These are phyloP conservation scores for Pseudogymnoascus pannorum DNA, from an alignment of 2,329 filamentous ascomycete genomes.

Conservation along the genomic window DNA sequence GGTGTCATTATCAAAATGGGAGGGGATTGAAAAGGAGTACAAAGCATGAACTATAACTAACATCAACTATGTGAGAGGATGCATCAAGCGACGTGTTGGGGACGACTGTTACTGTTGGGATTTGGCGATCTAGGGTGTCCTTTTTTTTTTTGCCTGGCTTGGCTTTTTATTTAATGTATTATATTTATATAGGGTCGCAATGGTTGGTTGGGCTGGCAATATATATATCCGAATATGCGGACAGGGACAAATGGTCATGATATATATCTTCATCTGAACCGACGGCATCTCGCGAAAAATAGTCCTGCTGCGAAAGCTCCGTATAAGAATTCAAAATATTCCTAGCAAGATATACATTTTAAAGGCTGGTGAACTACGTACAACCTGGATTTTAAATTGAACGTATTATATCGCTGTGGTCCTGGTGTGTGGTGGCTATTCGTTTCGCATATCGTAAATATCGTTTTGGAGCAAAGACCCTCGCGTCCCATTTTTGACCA, in stretches of 20 bases:
- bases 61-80: not conserved
- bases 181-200: conserved; percentile 8
- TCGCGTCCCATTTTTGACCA: not conserved
- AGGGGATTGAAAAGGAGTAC: conserved; percentile 5
- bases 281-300: not conserved
- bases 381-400: too few species aligned
- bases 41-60: conserved; percentile 9
- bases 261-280: not conserved
- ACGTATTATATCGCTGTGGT: not conserved
- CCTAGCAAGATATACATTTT: too few species aligned
- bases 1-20: not conserved
- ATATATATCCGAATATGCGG: conserved; percentile 6
- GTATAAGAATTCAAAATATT: not conserved
- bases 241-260: conserved; percentile 3
- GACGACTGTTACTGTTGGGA: not conserved
- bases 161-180: conserved; percentile 8
- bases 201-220: not conserved
- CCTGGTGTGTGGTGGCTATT: not conserved
- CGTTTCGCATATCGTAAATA: not conserved
- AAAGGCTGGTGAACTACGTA: not conserved
- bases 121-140: conserved; percentile 4
- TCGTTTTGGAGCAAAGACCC: not conserved
- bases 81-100: conserved; percentile 8
- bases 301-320: not conserved
- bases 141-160: not conserved